A percentile compares a stretch with the other conserved stretches of the same genome.
Evolutionary conservation across 352 stramenopile genomes (phyloP).

Genomic region (Thalassiosira hispida): DNA sequence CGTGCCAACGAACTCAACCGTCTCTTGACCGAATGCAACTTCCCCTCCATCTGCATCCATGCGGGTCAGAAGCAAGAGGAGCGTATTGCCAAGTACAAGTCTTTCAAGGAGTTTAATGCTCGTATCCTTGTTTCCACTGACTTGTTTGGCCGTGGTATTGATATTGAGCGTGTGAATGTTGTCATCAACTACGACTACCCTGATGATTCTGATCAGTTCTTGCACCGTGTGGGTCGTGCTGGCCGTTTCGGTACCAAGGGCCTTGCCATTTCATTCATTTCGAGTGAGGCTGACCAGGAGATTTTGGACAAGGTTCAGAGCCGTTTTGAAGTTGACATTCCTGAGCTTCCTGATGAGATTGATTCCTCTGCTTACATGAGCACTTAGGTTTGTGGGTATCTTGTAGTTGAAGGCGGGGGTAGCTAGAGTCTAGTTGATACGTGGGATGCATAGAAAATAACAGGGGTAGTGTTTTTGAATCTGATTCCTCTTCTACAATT

Average conservation of each 20-base stretch:
- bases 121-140: constrained; percentile 99
- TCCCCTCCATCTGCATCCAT: constrained; percentile 99
- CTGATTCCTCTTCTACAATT: too few relatives aligned
- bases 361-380: constrained; percentile 99
- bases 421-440: too few relatives aligned
- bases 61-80: constrained; percentile 97
- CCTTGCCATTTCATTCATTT: constrained; percentile 99
- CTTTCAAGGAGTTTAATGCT: constrained; percentile 99
- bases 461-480: too few relatives aligned
- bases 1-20: constrained; percentile 97
- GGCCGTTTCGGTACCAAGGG: constrained; percentile 99
- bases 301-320: constrained; percentile 98
- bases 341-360: constrained; percentile 98
- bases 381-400: constrained; percentile 59
- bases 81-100: constrained; percentile 98
- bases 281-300: constrained; percentile 95
- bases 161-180: constrained; percentile 99
- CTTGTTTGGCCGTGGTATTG: constrained; percentile 99
- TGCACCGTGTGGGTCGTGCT: constrained; percentile 98
- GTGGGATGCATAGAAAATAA: too few relatives aligned
- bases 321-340: constrained; percentile 99
- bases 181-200: constrained; percentile 99
- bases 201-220: constrained; percentile 95
- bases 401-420: too few relatives aligned
- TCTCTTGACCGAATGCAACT: constrained; percentile 99